Conservation (phyloP, 2,329 filamentous ascomycete species). For the Botryotinia globosa region DNA sequence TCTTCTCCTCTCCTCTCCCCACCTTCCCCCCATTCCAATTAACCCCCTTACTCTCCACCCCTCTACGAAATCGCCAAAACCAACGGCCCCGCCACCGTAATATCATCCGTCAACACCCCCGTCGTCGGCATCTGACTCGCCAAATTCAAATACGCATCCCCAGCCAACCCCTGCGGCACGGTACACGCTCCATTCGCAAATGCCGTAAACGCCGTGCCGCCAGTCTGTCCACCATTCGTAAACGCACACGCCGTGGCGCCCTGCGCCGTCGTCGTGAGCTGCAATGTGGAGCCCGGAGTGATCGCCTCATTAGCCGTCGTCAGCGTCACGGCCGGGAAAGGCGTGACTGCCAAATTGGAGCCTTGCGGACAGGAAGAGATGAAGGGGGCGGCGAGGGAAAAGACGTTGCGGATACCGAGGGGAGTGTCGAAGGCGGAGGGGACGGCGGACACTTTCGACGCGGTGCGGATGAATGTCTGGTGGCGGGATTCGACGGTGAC, state of each 20-base stretch:
- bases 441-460: conserved; percentile 55
- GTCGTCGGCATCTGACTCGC: conserved; percentile 52
- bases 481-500: conserved; percentile 72
- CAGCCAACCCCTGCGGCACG: conserved; percentile 60
- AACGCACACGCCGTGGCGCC: conserved; percentile 63
- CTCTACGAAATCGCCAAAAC: conserved; percentile 45
- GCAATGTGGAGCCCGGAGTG: conserved; percentile 44
- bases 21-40: not conserved
- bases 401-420: conserved; percentile 65
- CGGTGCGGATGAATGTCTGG: conserved; percentile 67
- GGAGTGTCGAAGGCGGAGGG: conserved; percentile 69
- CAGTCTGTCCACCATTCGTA: conserved; percentile 56
- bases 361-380: conserved; percentile 67
- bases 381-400: conserved; percentile 71
- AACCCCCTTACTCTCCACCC: not conserved
- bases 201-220: conserved; percentile 58
- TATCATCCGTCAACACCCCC: conserved; percentile 57
- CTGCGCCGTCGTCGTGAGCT: conserved; percentile 51
- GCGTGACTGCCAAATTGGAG: conserved; percentile 59
- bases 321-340: conserved; percentile 60
- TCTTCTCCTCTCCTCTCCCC: not conserved
- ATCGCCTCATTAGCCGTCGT: conserved; percentile 43
- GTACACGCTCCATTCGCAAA: conserved; percentile 56
- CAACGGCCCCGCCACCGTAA: conserved; percentile 64
- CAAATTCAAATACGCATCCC: conserved; percentile 66